Evolutionary conservation across 2,329 filamentous ascomycete genomes (phyloP).

Genomic region (Thelonectria olida): DNA sequence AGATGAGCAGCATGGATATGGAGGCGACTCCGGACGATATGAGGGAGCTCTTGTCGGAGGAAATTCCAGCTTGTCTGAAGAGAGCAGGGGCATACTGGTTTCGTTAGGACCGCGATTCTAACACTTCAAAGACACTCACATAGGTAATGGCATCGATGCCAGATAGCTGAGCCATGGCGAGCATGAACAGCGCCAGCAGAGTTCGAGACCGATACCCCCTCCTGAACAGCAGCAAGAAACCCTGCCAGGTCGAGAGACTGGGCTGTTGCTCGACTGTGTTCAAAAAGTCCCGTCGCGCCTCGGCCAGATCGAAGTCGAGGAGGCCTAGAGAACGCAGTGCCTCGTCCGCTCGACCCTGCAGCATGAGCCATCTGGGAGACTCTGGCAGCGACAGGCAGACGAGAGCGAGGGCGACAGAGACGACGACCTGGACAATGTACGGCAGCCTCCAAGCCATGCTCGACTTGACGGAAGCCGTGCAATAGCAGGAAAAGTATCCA

Average conservation of each 20-base stretch:
- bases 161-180: conserved; percentile 67
- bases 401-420: neutral
- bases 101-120: neutral
- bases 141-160: conserved; percentile 72
- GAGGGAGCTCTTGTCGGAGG: conserved; percentile 62
- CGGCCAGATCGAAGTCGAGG: conserved; percentile 54
- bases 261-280: conserved; percentile 38
- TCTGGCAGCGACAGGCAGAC: conserved; percentile 12
- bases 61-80: conserved; percentile 67
- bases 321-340: conserved; percentile 53
- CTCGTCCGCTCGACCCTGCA: conserved; percentile 46
- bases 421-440: neutral
- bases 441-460: neutral
- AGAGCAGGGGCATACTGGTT: conserved; percentile 66
- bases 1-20: conserved; percentile 65
- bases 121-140: conserved; percentile 47
- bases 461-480: neutral
- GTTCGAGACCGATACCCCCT: conserved; percentile 58
- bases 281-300: conserved; percentile 59
- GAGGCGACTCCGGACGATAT: conserved; percentile 69
- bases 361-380: conserved; percentile 5
- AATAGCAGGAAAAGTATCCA: conserved; percentile 9
- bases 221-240: conserved; percentile 45
- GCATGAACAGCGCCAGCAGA: conserved; percentile 62
- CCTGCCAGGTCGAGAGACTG: conserved; percentile 45